Conservation (phyloP, 2,329 filamentous ascomycete genomes). For the Aspergillus candidus region DNA sequence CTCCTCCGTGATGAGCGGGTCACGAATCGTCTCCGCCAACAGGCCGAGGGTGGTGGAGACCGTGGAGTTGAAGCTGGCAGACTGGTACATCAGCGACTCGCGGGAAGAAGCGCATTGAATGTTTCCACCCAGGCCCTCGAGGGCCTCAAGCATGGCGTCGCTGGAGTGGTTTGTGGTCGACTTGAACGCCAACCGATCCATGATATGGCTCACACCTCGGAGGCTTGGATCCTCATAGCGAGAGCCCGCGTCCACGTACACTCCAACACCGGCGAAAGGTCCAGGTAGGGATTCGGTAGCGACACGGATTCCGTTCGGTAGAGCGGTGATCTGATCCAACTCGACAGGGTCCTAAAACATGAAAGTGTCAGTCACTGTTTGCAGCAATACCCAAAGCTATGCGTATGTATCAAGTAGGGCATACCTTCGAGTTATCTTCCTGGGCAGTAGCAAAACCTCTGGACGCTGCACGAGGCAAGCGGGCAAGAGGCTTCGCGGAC, state of each 20-base stretch:
- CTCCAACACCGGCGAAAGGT: constrained; percentile 88
- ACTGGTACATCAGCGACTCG: constrained; percentile 98
- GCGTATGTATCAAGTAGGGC: background rate
- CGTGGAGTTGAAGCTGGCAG: constrained; percentile 91
- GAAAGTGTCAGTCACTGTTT: background rate
- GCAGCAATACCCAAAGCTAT: background rate
- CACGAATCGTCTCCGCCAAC: constrained; percentile 87
- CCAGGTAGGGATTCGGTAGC: constrained; percentile 92
- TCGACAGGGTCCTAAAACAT: constrained; percentile 67
- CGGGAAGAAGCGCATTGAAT: constrained; percentile 94
- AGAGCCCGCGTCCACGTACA: constrained; percentile 93
- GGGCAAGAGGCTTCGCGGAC: constrained; percentile 32
- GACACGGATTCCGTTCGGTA: constrained; percentile 88
- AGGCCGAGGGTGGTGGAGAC: constrained; percentile 76
- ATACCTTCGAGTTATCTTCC: constrained; percentile 31
- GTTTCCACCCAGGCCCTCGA: constrained; percentile 87
- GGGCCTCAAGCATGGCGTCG: constrained; percentile 79
- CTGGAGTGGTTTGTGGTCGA: constrained; percentile 64
- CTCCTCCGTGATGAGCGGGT: constrained; percentile 75
- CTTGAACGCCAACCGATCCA: constrained; percentile 94
- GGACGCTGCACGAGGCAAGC: constrained; percentile 28
- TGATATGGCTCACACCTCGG: constrained; percentile 88
- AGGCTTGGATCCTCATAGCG: constrained; percentile 83
- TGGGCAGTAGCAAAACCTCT: constrained; percentile 33
- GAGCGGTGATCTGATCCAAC: constrained; percentile 77